Evolutionary conservation across 805 yeast genomes (phyloP).

Genomic region (Cyberlindnera xylosilytica): DNA sequence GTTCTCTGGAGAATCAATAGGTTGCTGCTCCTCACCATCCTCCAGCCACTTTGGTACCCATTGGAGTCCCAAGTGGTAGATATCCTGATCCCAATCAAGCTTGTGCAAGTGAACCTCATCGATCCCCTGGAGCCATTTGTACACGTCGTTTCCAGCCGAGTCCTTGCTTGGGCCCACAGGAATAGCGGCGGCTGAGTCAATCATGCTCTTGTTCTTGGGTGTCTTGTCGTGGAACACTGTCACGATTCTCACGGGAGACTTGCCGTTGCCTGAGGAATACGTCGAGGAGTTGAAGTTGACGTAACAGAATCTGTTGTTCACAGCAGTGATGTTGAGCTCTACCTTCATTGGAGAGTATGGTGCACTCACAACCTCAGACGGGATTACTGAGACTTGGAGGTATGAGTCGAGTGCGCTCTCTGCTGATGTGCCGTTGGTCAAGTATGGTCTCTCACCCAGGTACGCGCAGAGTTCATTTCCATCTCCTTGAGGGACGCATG

Average conservation of each 20-base stretch:
- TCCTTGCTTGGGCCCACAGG: conserved; percentile 30
- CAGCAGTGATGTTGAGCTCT: conserved; percentile 53
- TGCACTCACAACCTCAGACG: conserved; percentile 38
- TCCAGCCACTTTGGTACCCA: conserved; percentile 66
- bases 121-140: conserved; percentile 60
- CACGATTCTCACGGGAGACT: conserved; percentile 64
- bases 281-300: conserved; percentile 53
- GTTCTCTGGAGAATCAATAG: conserved; percentile 29
- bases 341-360: conserved; percentile 65
- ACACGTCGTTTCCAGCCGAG: conserved; percentile 41
- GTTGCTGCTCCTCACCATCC: conserved; percentile 31
- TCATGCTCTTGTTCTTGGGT: neutral
- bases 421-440: conserved; percentile 35
- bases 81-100: conserved; percentile 50
- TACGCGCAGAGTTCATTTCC: conserved; percentile 56
- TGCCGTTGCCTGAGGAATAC: conserved; percentile 30
- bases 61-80: conserved; percentile 61
- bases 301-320: conserved; percentile 62
- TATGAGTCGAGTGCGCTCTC: conserved; percentile 40
- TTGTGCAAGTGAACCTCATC: conserved; percentile 63
- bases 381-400: conserved; percentile 48
- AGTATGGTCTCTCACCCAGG: conserved; percentile 46
- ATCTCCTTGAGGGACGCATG: conserved; percentile 36
- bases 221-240: conserved; percentile 42
- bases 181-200: neutral